Percentiles rank a stretch among this genome's conserved stretches.
phyloP scores from a whole-genome alignment of 805 yeast genomes.

The Ogataea glucozyma region DNA sequence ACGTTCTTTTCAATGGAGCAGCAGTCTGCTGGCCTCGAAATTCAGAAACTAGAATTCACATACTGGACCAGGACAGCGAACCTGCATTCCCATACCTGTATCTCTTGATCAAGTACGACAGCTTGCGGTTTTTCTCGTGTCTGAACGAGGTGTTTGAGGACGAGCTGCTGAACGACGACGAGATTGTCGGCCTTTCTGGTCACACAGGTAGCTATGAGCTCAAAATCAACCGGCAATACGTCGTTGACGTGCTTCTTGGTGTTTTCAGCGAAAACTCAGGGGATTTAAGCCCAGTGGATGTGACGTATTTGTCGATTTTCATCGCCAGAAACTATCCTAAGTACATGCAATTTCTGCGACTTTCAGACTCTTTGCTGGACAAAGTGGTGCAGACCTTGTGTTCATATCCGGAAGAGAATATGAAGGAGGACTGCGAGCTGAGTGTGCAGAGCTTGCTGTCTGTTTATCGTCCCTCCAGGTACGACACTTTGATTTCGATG shows the following conservation, averaged over 20 bases:
- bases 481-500: slow-evolving; percentile 47
- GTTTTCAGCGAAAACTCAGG: slow-evolving; percentile 42
- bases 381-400: slow-evolving; percentile 53
- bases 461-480: slow-evolving; percentile 58
- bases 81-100: slow-evolving; percentile 72
- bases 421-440: slow-evolving; percentile 65
- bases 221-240: slow-evolving; percentile 68
- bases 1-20: slow-evolving; percentile 59
- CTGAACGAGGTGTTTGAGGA: slow-evolving; percentile 87
- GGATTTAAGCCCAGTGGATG: slow-evolving; percentile 34
- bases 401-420: slow-evolving; percentile 32
- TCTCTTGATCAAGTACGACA: slow-evolving; percentile 53
- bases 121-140: slow-evolving; percentile 61
- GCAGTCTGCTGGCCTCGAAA: slow-evolving; percentile 47
- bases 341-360: slow-evolving; percentile 75
- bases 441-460: slow-evolving; percentile 75
- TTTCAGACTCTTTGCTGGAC: slow-evolving; percentile 61
- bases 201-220: slow-evolving; percentile 29
- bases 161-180: slow-evolving; percentile 65
- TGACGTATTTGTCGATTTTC: slow-evolving; percentile 58
- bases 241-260: slow-evolving; percentile 70
- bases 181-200: slow-evolving; percentile 28
- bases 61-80: slow-evolving; percentile 37
- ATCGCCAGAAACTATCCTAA: slow-evolving; percentile 81
- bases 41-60: slow-evolving; percentile 37